A percentile compares a stretch with the other conserved stretches of the same genome.
phyloP scores from a whole-genome alignment of 148 eudicot species.

The Vaccinium corymbosum region DNA sequence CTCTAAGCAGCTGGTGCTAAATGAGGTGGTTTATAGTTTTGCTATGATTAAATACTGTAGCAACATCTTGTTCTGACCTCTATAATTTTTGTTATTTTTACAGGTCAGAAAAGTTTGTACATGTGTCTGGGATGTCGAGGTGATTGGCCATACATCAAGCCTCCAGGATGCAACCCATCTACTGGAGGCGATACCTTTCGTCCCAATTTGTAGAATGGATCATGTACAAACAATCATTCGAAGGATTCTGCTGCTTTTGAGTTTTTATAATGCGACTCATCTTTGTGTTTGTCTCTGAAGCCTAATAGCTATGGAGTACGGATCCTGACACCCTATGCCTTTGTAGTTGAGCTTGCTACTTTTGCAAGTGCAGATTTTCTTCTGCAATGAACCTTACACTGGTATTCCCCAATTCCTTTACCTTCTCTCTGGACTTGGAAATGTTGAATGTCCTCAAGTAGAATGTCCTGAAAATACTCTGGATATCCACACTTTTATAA shows the following conservation, averaged over 20 bases:
- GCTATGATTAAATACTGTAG: not conserved
- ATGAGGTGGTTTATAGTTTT: not conserved
- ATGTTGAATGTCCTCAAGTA: too few species aligned
- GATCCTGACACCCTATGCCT: not conserved
- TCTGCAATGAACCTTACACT: slow-evolving; percentile 1
- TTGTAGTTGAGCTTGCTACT: slow-evolving; percentile 4
- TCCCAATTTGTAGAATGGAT: slow-evolving; percentile 19
- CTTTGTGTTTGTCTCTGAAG: slow-evolving; percentile 2
- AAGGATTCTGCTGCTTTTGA: not conserved
- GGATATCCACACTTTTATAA: too few species aligned
- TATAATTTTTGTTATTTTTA: slow-evolving; percentile 19
- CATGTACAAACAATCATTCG: not conserved
- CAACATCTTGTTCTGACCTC: not conserved
- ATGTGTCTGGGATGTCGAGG: slow-evolving; percentile 91
- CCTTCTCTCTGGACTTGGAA: not conserved
- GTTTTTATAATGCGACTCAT: not conserved
- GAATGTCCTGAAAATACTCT: too few species aligned
- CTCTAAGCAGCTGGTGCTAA: not conserved
- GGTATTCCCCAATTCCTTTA: not conserved
- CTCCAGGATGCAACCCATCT: slow-evolving; percentile 86
- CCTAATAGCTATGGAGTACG: not conserved
- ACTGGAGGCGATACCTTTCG: slow-evolving; percentile 27
- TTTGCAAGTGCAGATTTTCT: not conserved
- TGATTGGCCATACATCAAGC: slow-evolving; percentile 96
- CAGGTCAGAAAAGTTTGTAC: slow-evolving; percentile 83